Conservation (phyloP, 225 moss, liverwort and hornwort species). For the Marchantia paleacea region DNA sequence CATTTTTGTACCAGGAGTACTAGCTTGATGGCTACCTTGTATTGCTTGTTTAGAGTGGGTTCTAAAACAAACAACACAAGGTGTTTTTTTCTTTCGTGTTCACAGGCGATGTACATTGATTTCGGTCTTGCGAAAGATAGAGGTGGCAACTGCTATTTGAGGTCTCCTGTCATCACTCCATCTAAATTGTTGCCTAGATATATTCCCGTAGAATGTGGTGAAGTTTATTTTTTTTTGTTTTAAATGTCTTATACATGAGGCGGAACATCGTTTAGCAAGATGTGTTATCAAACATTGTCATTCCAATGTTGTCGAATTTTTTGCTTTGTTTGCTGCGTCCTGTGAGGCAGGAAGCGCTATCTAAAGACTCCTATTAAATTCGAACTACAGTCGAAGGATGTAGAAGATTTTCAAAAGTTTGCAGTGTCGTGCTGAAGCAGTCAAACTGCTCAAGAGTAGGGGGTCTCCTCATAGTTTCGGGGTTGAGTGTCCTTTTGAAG, state of each 20-base stretch:
- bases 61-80: not conserved
- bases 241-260: too few species aligned
- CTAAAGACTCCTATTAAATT: not conserved
- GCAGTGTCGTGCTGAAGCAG: not conserved
- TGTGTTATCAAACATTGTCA: too few species aligned
- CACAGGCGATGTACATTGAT: conserved; percentile 88
- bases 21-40: not conserved
- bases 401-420: not conserved
- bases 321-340: not conserved
- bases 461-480: not conserved
- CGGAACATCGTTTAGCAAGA: too few species aligned
- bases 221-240: not conserved
- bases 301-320: too few species aligned
- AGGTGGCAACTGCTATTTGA: conserved; percentile 77
- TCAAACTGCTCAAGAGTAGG: too few species aligned
- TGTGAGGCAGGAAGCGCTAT: not conserved
- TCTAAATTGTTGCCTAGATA: not conserved
- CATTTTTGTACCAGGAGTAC: too few species aligned
- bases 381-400: not conserved
- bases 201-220: not conserved
- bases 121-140: conserved; percentile 85
- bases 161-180: conserved; percentile 34
- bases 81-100: not conserved
- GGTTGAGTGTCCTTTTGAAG: not conserved
- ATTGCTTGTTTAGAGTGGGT: not conserved